Base-by-base conservation (phyloP, 2,329 filamentous ascomycete genomes). In the Fusarium sp. region DNA sequence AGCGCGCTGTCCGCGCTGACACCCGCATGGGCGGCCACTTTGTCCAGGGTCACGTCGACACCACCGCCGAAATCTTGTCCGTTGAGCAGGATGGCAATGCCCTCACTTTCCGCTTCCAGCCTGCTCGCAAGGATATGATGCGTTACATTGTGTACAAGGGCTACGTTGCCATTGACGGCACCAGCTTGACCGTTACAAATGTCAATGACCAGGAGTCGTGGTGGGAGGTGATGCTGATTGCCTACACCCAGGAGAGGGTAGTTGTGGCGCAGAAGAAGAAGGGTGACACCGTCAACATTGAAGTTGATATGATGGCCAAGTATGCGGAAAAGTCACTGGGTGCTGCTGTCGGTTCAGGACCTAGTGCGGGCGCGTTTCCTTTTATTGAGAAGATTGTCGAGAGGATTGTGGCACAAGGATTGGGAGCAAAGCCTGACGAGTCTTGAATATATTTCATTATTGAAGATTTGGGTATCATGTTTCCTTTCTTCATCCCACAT, bases 11-110 rank as follows among this genome's bases (percentile, higher is more conserved):
- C 49, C 89, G 90, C 15, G 92, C 93, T 5, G 86, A 90, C 70
- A 97, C 94, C 41, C 91, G 95, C 51, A 98, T 99, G 92, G 95
- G 96, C 42, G 95, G 95, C 1, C 95, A 99, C 79, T 97, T 98
- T 71, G 94, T 98, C 29, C 96, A 99, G 78, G 95, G 95, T 36
- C 95, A 99, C 76, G 94, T 99, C 58, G 96, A 99, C 77, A 94
- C 92, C 10, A 87, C 89, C 35, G 95, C 94, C 0, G 85, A 84
- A 38, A 90, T 99, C 58, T 73, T 88, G 35, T 84, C 85, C 38
- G 84, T 90, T 32, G 88, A 84, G 15, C 87, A 88, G 4, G 95
- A 99, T 76, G 93, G 94, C 53, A 97, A 98, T 77, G 92, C 95
- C 7, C 76, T 96, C 59, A 96, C 92, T 1, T 90, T 98, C 75